These are phyloP conservation scores for Pterocarpus santalinus DNA, from an alignment of 306 rosid genomes.

Conservation along the genomic window DNA sequence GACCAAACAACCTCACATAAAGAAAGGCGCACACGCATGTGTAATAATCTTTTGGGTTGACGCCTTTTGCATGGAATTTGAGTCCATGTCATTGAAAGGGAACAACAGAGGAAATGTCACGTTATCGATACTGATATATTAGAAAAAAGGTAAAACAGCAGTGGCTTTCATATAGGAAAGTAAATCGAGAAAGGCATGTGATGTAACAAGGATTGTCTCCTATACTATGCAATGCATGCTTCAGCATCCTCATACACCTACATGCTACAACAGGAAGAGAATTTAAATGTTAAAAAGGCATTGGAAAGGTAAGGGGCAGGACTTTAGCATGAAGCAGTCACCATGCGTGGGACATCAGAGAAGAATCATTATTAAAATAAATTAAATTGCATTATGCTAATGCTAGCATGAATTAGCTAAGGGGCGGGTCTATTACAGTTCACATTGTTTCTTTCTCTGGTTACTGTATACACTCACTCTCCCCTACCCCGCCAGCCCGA, in stretches of 20 bases:
- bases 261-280: background rate
- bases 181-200: conserved; percentile 44
- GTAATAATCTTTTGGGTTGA: conserved; percentile 23
- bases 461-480: background rate
- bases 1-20: background rate
- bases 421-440: conserved; percentile 16
- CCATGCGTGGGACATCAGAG: conserved; percentile 55
- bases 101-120: conserved; percentile 44
- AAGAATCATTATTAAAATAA: conserved; percentile 56
- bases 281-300: background rate
- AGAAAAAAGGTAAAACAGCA: conserved; percentile 37
- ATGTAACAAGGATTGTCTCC: background rate
- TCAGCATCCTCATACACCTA: background rate
- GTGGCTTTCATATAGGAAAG: conserved; percentile 32
- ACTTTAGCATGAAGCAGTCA: background rate
- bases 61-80: conserved; percentile 31
- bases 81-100: conserved; percentile 48
- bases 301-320: background rate
- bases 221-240: too few species aligned
- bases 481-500: background rate
- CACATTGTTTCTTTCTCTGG: conserved; percentile 49
- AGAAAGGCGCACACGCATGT: conserved; percentile 5
- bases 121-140: conserved; percentile 31
- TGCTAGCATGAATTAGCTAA: conserved; percentile 50
- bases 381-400: conserved; percentile 41